Evolutionary conservation across 2,329 filamentous ascomycete species (phyloP), one percentile per base, ranked within the genome.

Genomic region (Trichoderma polysporum): DNA sequence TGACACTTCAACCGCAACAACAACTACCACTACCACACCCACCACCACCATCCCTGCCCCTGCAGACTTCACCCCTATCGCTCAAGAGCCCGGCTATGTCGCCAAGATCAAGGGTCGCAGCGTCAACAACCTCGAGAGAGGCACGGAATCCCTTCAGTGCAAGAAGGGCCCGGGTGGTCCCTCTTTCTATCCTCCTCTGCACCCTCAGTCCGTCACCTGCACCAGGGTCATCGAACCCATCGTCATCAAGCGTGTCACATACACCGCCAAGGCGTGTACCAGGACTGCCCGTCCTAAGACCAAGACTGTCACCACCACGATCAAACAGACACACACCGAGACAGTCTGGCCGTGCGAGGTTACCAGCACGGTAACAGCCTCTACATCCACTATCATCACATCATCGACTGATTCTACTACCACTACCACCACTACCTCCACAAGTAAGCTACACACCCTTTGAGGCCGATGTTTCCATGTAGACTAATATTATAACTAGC

Each of bases 41-140:
- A 66, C 63, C 19, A 59, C 37, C 13, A 66, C 63, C 17, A 41
- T 66, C 8, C 13, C 53, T n/a, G 63, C 63, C 19, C 63, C 63
- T 12, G 41, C 63, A 27, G 45, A 53, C n/a, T 66, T 66, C 47
- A 66, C 63, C n/a, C 63, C 63, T 15, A 52, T 66, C 41, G 10
- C 41, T 22, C 41, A 59, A 19, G 54, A 58, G 9, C 25, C 54
- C 27, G 63, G 47, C 45, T 66, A 41, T 19, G 54, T 59, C 29
- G 39, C 63, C 54, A 59, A 22, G 19, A 39, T 59, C 54, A 66
- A 66, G 54, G 63, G 31, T 41, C 63, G 63, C n/a, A 52, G 45
- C 45, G 60, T 25, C 60, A 41, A 66, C 31, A 59, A 33, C 47
- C 1, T 58, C 22, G 63, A 52, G 25, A 37, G 54, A 13, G n/a